Evolutionary conservation across 176 grass and related monocot genomes (phyloP), one percentile per base, ranked within the genome.

Genomic region (Urochloa ruziziensis): DNA sequence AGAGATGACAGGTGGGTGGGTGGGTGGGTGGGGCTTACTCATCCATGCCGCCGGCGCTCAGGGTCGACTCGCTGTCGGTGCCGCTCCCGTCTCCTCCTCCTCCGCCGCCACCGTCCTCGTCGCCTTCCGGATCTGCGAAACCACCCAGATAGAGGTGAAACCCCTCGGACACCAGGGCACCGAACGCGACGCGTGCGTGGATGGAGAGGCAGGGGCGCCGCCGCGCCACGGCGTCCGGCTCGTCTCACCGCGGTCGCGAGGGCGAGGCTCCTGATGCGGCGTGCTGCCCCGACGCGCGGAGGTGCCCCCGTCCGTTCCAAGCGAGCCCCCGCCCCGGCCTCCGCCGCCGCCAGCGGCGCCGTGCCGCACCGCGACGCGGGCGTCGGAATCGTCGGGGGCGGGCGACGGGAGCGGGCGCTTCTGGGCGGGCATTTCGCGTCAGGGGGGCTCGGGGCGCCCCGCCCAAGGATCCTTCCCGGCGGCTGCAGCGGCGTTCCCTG

Each of bases 41-140:
- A 29, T 86, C 75, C 70, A 84, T 79, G 53, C 63, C 60, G 64
- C 72, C 70, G 82, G 75, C 75, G 75, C 49, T 83, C 37, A 29
- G 23, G 40, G 87, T 77, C 56, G 84, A 92, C 44, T 81, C 80
- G 33, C 79, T 62, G 56, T 23, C 63, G 75, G 29, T 14, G 73
- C 48, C 83, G 52, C 48, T 74, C 15, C 81, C 81, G 48, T 46
- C 43, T 46, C 23, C 39, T 53, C 74, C 57, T 27, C 51, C 82
- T 11, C 62, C 56, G 18, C n/a, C 6, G 46, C 57, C 57, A 23
- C 44, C 87, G 21, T 48, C 67, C 23, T 67, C 79, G 64, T 6
- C 74, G 35, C 27, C 86, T 4, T 71, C 39, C n/a, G 79, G 80
- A 90, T 86, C 88, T 90, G 88, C 74, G 49, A 48, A 86, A 67